A percentile compares a stretch with the other conserved stretches of the same genome.
Conservation (phyloP, 768 basidiomycete species). For the Podaxis pistillaris region DNA sequence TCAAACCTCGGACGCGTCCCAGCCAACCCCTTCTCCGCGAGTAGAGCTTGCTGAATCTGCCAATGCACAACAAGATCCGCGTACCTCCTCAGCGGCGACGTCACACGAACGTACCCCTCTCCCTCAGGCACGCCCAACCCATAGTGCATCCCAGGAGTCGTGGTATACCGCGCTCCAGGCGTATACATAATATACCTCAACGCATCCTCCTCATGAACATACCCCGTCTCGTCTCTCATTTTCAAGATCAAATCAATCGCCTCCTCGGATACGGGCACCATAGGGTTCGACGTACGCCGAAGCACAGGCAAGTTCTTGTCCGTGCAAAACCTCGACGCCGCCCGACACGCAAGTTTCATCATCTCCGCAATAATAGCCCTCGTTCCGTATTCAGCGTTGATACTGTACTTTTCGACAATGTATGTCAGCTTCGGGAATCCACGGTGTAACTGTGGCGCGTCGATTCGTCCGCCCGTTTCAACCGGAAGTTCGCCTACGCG, state of each 20-base stretch:
- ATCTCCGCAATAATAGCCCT: conserved; percentile 68
- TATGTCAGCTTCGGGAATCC: conserved; percentile 54
- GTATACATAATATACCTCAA: conserved; percentile 32
- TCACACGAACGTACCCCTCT: conserved; percentile 81
- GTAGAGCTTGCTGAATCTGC: conserved; percentile 84
- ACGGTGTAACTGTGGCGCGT: conserved; percentile 29
- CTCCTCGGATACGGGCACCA: conserved; percentile 28
- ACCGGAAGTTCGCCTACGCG: conserved; percentile 24
- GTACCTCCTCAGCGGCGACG: conserved; percentile 87
- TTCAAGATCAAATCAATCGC: conserved; percentile 44
- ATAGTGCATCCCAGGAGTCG: conserved; percentile 65
- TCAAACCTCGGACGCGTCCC: conserved; percentile 39
- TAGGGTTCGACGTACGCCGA: conserved; percentile 47
- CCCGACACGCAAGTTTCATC: conserved; percentile 79
- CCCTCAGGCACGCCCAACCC: conserved; percentile 64
- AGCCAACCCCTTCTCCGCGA: conserved; percentile 32
- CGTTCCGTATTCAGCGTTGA: conserved; percentile 35
- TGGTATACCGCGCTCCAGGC: conserved; percentile 39
- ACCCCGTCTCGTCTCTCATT: conserved; percentile 43
- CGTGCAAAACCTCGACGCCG: conserved; percentile 68
- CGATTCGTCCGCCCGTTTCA: conserved; percentile 28
- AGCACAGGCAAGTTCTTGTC: conserved; percentile 62
- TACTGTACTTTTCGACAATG: conserved; percentile 29
- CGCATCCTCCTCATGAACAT: conserved; percentile 37
- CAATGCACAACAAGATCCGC: conserved; percentile 83